phyloP scores from a whole-genome alignment of 1,139 yeast genomes.

The Pichia sp. region DNA sequence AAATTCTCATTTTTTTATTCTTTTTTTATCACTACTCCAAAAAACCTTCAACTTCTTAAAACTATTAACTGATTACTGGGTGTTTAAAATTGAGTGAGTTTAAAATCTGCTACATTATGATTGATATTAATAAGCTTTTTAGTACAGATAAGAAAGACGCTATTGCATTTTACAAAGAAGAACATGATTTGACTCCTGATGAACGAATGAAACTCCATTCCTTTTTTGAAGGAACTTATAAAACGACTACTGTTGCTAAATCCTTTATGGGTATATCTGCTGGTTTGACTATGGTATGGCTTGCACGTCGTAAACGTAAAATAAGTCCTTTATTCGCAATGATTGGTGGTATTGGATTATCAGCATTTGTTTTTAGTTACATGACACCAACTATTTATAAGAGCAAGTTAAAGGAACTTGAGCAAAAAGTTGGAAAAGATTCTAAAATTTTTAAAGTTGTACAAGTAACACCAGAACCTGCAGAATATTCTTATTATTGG shows the following conservation, averaged over 20 bases:
- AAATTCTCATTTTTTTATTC: no score
- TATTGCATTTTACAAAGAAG: constrained; percentile 20
- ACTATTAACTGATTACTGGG: no score
- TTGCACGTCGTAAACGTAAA: constrained; percentile 15
- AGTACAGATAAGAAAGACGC: constrained; percentile 19
- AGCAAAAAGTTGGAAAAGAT: constrained; percentile 17
- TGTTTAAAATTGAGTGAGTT: no score
- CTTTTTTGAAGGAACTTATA: constrained; percentile 20
- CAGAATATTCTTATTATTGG: constrained; percentile 24
- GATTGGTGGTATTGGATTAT: constrained; percentile 19
- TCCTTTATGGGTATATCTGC: constrained; percentile 22
- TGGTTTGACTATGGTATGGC: constrained; percentile 23
- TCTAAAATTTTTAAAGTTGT: constrained; percentile 17
- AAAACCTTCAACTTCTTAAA: no score
- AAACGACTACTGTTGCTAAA: constrained; percentile 16
- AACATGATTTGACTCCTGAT: constrained; percentile 16
- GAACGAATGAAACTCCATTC: constrained; percentile 20
- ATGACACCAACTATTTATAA: constrained; percentile 18
- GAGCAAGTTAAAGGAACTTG: constrained; percentile 9
- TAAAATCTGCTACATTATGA: not conserved
- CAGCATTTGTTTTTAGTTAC: constrained; percentile 18
- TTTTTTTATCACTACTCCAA: no score
- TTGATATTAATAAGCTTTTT: constrained; percentile 10
- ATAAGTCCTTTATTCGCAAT: constrained; percentile 23
- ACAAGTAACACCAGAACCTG: constrained; percentile 21